Evolutionary conservation across 768 basidiomycete genomes (phyloP).

Genomic region (Leccinum fibrillosum): DNA sequence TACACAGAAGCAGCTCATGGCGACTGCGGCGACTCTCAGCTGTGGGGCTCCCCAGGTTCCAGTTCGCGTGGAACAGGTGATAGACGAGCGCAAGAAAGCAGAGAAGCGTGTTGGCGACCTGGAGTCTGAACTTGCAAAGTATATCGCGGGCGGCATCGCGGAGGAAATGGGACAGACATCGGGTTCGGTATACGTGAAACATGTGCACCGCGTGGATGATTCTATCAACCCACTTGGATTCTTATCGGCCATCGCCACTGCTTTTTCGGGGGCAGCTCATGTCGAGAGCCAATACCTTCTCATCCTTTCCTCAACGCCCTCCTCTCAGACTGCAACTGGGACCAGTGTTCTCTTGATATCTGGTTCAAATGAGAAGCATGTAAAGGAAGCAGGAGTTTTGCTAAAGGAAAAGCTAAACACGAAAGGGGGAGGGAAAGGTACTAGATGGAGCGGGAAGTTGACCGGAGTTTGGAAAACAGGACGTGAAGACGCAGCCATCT

Average conservation of each 20-base stretch:
- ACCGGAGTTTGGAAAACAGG: slow-evolving; percentile 40
- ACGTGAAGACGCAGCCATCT: slow-evolving; percentile 18
- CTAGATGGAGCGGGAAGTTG: slow-evolving; percentile 74
- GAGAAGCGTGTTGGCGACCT: slow-evolving; percentile 69
- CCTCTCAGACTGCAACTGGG: slow-evolving; percentile 47
- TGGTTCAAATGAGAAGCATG: slow-evolving; percentile 56
- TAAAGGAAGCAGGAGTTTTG: slow-evolving; percentile 56
- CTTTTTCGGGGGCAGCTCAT: slow-evolving; percentile 33
- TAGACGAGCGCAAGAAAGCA: slow-evolving; percentile 62
- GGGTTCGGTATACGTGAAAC: slow-evolving; percentile 38
- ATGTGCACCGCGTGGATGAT: slow-evolving; percentile 62
- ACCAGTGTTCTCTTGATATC: slow-evolving; percentile 57
- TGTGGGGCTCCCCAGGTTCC: slow-evolving; percentile 66
- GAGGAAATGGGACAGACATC: slow-evolving; percentile 33
- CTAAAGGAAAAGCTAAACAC: slow-evolving; percentile 56
- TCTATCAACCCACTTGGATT: slow-evolving; percentile 55
- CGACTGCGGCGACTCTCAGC: slow-evolving; percentile 58
- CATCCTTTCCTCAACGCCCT: slow-evolving; percentile 61
- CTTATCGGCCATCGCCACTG: slow-evolving; percentile 53
- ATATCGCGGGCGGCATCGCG: slow-evolving; percentile 42
- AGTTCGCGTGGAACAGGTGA: slow-evolving; percentile 62
- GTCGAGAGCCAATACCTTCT: slow-evolving; percentile 39
- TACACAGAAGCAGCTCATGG: slow-evolving; percentile 53
- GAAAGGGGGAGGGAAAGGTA: slow-evolving; percentile 78
- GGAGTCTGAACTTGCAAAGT: slow-evolving; percentile 58